Evolutionary conservation across 108 stramenopile species (phyloP).

Genomic region (Nannochloropsis oceanica): DNA sequence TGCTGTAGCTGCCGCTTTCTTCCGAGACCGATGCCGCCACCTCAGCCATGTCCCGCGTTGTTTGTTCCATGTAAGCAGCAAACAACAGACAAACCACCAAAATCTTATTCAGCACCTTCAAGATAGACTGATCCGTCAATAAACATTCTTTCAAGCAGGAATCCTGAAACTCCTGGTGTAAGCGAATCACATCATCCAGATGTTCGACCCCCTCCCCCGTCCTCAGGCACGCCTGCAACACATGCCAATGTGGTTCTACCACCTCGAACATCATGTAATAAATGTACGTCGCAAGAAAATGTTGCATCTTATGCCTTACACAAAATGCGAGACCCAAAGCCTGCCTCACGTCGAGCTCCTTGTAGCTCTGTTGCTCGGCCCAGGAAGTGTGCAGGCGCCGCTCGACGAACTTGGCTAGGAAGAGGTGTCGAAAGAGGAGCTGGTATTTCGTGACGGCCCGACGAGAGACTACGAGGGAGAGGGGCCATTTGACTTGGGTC

Average conservation of each 20-base stretch:
- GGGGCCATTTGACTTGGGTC: conserved; percentile 68
- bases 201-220: conserved; percentile 34
- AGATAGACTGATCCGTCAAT: conserved; percentile 61
- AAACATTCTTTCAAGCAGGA: conserved; percentile 73
- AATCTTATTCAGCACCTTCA: conserved; percentile 38
- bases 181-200: conserved; percentile 64
- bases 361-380: conserved; percentile 68
- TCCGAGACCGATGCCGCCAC: not conserved
- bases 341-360: conserved; percentile 57
- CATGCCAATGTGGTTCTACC: not conserved
- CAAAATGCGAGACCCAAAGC: conserved; percentile 59
- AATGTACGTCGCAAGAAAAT: conserved; percentile 90
- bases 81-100: conserved; percentile 40
- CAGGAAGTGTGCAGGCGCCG: conserved; percentile 69
- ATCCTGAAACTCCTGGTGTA: conserved; percentile 71
- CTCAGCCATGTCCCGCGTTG: not conserved
- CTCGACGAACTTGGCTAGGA: conserved; percentile 92
- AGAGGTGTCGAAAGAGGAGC: conserved; percentile 87
- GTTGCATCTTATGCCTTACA: conserved; percentile 85
- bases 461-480: conserved; percentile 65
- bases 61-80: conserved; percentile 30
- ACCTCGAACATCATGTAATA: conserved; percentile 96
- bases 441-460: conserved; percentile 70
- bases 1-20: not conserved
- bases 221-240: not conserved